Evolutionary conservation across 1,284 basidiomycete genomes (phyloP), one percentile per base, ranked within the genome.

Genomic region (Ceraceosorus bombacis): DNA sequence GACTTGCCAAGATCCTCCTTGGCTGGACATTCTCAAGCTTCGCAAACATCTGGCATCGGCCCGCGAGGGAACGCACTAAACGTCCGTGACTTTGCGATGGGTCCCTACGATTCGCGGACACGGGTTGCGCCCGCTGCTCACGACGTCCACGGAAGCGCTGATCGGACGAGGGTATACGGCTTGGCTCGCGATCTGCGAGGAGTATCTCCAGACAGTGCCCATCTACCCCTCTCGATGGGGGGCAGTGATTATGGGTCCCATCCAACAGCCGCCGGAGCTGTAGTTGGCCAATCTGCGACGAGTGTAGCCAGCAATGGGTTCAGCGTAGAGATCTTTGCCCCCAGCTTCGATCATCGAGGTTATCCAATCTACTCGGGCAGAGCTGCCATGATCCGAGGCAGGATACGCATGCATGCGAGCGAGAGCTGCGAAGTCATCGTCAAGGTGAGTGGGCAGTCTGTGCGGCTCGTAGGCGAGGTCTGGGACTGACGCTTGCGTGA

Each of bases 241-340:
- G 13, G 43, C n/a, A 55, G 54, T 38, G n/a, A 8, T 8, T 15
- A 37, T 15, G 51, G 43, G 17, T 10, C 15, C 2, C 36, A 38
- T 49, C 15, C 54, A 10, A n/a, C 17, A 27, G 12, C 9, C 51
- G n/a, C 54, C 8, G 17, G 13, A 4, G n/a, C 13, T 7, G 55
- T 17, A 17, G 10, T 6, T 6, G 9, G 46, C 13, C 9, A 15
- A 17, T 40, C 41, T 6, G 8, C 38, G 13, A 57, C 48, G 17
- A 41, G n/a, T 6, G 12, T 10, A 55, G 13, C n/a, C 36, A 15
- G 15, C 46, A 15, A 48, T 48, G 52, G 52, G 39, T 73, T 73
- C 53, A 73, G 70, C 62, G 70, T 73, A 53, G 69, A 73, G 59
- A 60, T 73, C 36, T 63, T 64, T 53, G 70, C 71, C 1, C 54